A percentile compares a stretch with the other conserved stretches of the same genome.
phyloP scores from a whole-genome alignment of 2,329 filamentous ascomycete species.

The Didymella exigua region DNA sequence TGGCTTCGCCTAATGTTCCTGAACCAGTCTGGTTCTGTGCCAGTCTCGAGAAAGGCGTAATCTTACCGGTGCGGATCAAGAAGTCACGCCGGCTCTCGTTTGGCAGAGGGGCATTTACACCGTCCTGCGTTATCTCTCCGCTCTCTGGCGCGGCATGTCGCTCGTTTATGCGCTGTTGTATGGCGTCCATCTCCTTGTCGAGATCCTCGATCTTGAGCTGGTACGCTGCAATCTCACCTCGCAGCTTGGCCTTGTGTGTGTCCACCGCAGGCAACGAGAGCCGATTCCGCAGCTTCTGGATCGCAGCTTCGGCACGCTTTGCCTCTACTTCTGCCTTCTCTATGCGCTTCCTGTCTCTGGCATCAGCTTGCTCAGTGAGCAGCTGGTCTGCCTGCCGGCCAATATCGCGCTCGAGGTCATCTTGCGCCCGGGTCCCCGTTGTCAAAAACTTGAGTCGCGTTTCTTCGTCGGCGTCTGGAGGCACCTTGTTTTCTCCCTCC shows the following conservation, averaged over 20 bases:
- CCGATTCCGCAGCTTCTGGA: slow-evolving; percentile 64
- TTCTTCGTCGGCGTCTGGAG: slow-evolving; percentile 49
- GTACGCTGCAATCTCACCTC: slow-evolving; percentile 69
- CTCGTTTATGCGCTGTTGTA: slow-evolving; percentile 78
- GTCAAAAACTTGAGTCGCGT: slow-evolving; percentile 48
- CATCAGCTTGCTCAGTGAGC: slow-evolving; percentile 66
- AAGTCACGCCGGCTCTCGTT: slow-evolving; percentile 87
- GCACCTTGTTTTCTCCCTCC: slow-evolving; percentile 25
- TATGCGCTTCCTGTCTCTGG: slow-evolving; percentile 66
- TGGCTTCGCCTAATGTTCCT: slow-evolving; percentile 74
- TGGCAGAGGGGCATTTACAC: slow-evolving; percentile 67
- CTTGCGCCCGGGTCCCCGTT: slow-evolving; percentile 71
- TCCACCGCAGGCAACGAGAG: slow-evolving; percentile 61
- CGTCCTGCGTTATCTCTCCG: slow-evolving; percentile 49
- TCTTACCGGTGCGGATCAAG: slow-evolving; percentile 93
- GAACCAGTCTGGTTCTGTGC: slow-evolving; percentile 67
- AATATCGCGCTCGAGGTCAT: slow-evolving; percentile 89
- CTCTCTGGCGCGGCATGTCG: slow-evolving; percentile 65
- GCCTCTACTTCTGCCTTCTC: slow-evolving; percentile 60
- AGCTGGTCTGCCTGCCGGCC: slow-evolving; percentile 67
- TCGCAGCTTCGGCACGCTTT: slow-evolving; percentile 68
- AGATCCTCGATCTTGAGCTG: slow-evolving; percentile 68
- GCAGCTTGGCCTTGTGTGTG: slow-evolving; percentile 63
- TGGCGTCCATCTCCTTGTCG: slow-evolving; percentile 76
- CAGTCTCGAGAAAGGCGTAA: slow-evolving; percentile 90